Base-by-base conservation (phyloP, 73 alveolate genomes). In the Durusdinium trenchii region DNA sequence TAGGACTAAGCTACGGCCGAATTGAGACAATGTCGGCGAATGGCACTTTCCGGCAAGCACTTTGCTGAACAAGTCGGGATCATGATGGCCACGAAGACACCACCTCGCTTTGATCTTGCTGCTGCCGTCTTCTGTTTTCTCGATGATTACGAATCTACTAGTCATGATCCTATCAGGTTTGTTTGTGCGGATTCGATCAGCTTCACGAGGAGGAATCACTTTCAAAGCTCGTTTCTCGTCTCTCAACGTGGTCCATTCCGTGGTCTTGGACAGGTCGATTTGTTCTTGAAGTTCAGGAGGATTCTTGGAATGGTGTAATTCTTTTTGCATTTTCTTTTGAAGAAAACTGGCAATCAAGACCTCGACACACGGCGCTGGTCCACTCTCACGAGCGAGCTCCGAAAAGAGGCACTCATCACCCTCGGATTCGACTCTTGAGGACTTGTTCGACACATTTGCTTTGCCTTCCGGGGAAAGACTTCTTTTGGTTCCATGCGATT, bases 31-130 rank as follows among this genome's bases (percentile, higher is more conserved):
- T 35, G 86, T 75, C 40, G 86, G 86, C 14, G 86, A 75, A 32
- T 75, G 86, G 23, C 86, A 75, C 57, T 75, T 75, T n/a, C 86
- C 86, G 1, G 60, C 57, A 12, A 75, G 57, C 4, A 75, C 86
- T 36, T 75, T 75, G 20, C 43, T 51, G 23, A 36, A 14, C 38
- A 75, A 42, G 43, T 75, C 86, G 5, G 86, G 86, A 42, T 75
- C 86, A 42, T 75, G 86, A 42, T 75, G 86, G 36, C 86, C 86
- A 14, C 86, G 6, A 6, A 75, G 36, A 42, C 86, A 75, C 86
- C 86, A 75, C 23, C 86, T 28, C 16, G 86, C 6, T 36, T 75
- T 75, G 57, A 42, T 75, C 86, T 42, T 75, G 2, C 40, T 16
- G 38, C 14, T 54, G 1, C 86, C 86, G 23, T 75, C 86, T 16